Base-by-base conservation (phyloP, 2,329 filamentous ascomycete genomes). In the Neofusicoccum sp. region DNA sequence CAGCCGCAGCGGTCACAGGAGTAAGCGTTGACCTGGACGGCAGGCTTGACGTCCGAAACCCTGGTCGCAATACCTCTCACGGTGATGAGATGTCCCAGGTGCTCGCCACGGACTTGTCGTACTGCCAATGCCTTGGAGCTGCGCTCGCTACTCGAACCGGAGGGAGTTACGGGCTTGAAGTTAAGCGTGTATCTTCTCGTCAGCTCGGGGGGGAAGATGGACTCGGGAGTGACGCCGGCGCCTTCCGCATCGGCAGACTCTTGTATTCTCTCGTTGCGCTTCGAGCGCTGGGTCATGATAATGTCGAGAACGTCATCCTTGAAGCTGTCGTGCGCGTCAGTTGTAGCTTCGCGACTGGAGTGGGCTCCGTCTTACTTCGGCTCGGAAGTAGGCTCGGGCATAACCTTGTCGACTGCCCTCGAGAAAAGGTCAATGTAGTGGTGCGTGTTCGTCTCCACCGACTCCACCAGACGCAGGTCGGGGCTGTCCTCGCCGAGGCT, bases 251-350 rank as follows among this genome's bases (percentile, higher is more conserved):
- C 75, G 31, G 73, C 68, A 3, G 67, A 69, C 66, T 81, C 78
- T 63, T 79, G 76, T 66, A 96, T 83, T 47, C 89, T 88, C 68
- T 92, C 90, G 76, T 99, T 98, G 69, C 93, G 88, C 71, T 89
- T 89, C 70, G 91, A 88, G 70, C 95, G 89, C 74, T 96, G 92
- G 44, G 92, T 91, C 90, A 97, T 96, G 72, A 99, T 89, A 34
- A 99, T 92, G 78, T 99, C 95, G 47, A 99, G 84, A 8, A 98
- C 93, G 77, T 99, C 95, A 73, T 97, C 93, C 77, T 98, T 98
- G 84, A 97, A 98, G 69, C 89, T 92, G 68, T 14, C 6, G 11
- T 7, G 11, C 12, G 11, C 3, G 4, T 58, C 8, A 52, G n/a
- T 14, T 33, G n/a, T n/a, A 16, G 11, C 12, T 11, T 34, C n/a